Evolutionary conservation across 139 green algal species (phyloP).

Genomic region (Zygnema cylindricum): DNA sequence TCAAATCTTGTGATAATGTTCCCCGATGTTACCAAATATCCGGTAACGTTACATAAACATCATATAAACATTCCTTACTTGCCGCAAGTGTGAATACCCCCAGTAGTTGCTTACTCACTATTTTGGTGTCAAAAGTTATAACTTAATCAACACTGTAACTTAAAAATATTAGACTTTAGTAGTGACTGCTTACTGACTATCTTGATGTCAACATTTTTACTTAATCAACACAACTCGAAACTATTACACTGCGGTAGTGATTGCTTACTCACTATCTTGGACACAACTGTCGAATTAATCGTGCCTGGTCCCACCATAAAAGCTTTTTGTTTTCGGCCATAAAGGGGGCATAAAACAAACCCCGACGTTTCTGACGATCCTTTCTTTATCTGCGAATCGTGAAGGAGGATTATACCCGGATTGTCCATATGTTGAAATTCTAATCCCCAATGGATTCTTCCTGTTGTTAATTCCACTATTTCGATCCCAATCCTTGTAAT

Average conservation of each 20-base stretch:
- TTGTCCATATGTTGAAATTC: no score
- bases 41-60: no score
- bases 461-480: no score
- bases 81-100: no score
- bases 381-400: no score
- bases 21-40: no score
- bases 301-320: conserved; percentile 21
- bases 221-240: neutral
- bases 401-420: no score
- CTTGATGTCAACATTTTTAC: conserved; percentile 1
- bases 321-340: conserved; percentile 49
- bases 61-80: no score
- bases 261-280: conserved; percentile 56
- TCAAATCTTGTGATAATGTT: no score
- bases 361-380: neutral
- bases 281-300: conserved; percentile 39
- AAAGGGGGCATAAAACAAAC: conserved; percentile 7
- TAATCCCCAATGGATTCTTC: no score
- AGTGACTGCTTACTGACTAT: neutral
- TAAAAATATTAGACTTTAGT: conserved; percentile 13
- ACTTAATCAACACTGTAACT: neutral
- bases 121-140: neutral
- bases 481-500: no score
- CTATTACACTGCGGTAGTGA: neutral
- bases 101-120: conserved; percentile 12